Conservation (phyloP, 2,329 filamentous ascomycete species). For the Pseudogymnoascus sp. region DNA sequence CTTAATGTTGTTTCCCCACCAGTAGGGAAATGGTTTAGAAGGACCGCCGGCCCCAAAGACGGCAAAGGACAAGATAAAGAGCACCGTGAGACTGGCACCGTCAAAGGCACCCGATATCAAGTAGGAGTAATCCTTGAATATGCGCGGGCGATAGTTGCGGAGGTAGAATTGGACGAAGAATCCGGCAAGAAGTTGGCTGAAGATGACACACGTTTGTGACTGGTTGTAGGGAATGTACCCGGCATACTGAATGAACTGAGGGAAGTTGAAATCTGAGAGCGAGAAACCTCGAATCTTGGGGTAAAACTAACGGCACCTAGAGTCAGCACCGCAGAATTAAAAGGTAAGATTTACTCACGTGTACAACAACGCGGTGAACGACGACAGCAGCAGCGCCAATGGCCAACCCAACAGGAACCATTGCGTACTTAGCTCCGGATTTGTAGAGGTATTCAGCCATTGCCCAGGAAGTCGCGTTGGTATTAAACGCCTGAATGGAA, state of each 20-base stretch:
- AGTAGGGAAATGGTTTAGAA: slow-evolving; percentile 30
- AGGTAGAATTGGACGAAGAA: slow-evolving; percentile 37
- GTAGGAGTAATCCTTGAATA: slow-evolving; percentile 38
- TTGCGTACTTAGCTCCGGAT: slow-evolving; percentile 34
- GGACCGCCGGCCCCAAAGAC: slow-evolving; percentile 38
- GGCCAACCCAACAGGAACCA: slow-evolving; percentile 44
- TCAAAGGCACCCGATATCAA: slow-evolving; percentile 35
- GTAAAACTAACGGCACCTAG: slow-evolving; percentile 32
- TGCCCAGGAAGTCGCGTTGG: slow-evolving; percentile 38
- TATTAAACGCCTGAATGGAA: slow-evolving; percentile 41
- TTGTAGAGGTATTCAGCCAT: slow-evolving; percentile 48
- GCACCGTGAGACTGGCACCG: slow-evolving; percentile 34
- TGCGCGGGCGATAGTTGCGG: slow-evolving; percentile 29
- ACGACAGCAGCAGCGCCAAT: slow-evolving; percentile 41
- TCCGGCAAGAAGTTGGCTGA: slow-evolving; percentile 40
- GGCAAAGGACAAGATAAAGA: slow-evolving; percentile 37
- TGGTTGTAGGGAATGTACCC: slow-evolving; percentile 49
- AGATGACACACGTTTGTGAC: slow-evolving; percentile 48
- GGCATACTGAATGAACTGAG: slow-evolving; percentile 48
- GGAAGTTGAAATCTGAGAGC: slow-evolving; percentile 41
- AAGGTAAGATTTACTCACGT: slow-evolving; percentile 28
- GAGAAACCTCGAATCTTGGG: slow-evolving; percentile 40
- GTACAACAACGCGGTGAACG: slow-evolving; percentile 37
- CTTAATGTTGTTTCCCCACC: slow-evolving; percentile 31
- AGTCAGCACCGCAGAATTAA: not conserved